Conservation (phyloP, 164 flowering plant genomes). For the Houttuynia cordata region DNA sequence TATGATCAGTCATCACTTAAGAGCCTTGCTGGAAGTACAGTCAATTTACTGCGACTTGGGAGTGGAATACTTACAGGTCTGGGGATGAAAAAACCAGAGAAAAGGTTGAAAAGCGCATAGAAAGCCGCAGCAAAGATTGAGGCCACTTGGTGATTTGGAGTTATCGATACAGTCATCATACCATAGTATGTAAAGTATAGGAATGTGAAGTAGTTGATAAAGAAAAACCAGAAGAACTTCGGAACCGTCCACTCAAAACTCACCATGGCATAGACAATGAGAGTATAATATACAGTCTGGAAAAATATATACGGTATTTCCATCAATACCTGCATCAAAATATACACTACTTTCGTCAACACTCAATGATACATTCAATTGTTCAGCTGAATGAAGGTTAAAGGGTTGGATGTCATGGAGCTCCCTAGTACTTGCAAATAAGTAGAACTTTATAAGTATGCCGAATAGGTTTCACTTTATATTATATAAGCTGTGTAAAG, state of each 20-base stretch:
- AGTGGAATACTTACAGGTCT: conserved; percentile 39
- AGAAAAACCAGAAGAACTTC: conserved; percentile 42
- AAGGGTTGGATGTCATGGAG: too few species aligned
- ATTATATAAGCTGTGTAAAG: background rate
- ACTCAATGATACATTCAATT: too few species aligned
- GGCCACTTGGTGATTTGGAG: conserved; percentile 41
- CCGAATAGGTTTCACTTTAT: background rate
- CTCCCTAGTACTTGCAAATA: too few species aligned
- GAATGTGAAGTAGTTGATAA: conserved; percentile 30
- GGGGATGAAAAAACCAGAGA: conserved; percentile 86
- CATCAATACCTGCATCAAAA: conserved; percentile 19
- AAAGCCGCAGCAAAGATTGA: conserved; percentile 60
- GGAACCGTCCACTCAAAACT: conserved; percentile 30
- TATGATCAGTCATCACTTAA: background rate
- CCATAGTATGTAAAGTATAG: conserved; percentile 47
- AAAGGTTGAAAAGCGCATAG: conserved; percentile 63
- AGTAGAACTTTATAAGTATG: background rate
- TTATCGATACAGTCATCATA: conserved; percentile 44
- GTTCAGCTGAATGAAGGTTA: too few species aligned
- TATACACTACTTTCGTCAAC: too few species aligned
- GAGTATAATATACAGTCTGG: conserved; percentile 24
- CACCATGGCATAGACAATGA: conserved; percentile 38
- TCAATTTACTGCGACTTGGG: background rate
- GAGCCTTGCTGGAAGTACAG: background rate
- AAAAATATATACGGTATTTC: conserved; percentile 31